Base-by-base conservation (phyloP, 78 protist genomes). In the Monocercomonoides exilis region DNA sequence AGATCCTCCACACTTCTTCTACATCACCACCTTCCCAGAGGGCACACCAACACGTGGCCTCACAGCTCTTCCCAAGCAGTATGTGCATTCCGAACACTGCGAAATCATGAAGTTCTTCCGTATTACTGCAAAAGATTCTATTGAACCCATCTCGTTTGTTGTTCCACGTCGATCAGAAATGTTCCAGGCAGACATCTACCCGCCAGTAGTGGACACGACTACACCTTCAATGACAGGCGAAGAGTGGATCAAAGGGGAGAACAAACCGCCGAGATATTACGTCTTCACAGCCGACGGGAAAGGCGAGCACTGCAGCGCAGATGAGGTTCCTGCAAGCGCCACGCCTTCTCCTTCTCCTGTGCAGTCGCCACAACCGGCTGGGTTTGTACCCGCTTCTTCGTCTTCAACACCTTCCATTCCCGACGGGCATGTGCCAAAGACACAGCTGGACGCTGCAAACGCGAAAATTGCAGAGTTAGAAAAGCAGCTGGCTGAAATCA, bases 121-220 rank as follows among this genome's bases (percentile, higher is more conserved):
- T 33, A 33, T 79, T 41, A 79, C 82, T 4, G 11, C 70, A 21
- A 6, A 79, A 41, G 6, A 6, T 4, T 32, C 82, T 41, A 21
- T 79, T 41, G 82, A 79, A 41, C 6, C 82, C 4, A 41, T 79
- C 5, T 79, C 82, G 5, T 79, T 79, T 6, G 11, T 6, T 21
- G 82, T 21, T 21, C 82, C 82, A 5, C 82, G 82, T 79, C 82
- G 82, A 4, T 6, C 82, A 41, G 82, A 79, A 6, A 79, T 6
- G 43, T 79, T 79, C 82, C 82, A 79, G 11, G 82, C n/a, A 4
- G 82, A 79, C 21, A 6, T 79, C 43, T 79, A 79, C 36, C 82
- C 82, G 43, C 45, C n/a, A 29, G 36, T 41, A 6, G 6, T 38
- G 45, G 82, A 79, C 82, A 21, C 6, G 45, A 21, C 21, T 41